Evolutionary conservation across 176 grass and related monocot species (phyloP), one percentile per base, ranked within the genome.

Genomic region (Puya raimondii): DNA sequence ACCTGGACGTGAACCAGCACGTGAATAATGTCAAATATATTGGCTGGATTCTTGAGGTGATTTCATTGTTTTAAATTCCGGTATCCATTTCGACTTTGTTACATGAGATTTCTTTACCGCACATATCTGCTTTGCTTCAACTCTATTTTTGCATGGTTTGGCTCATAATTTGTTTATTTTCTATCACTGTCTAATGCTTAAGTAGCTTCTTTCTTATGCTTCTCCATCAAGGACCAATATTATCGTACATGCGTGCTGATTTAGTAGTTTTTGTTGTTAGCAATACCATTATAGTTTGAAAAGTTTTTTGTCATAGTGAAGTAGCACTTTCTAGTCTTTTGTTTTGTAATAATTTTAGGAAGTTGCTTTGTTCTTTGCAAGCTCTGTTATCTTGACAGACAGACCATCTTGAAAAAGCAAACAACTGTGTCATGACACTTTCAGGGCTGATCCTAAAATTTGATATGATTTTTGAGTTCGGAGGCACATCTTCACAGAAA

Each of bases 21-120:
- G 95, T 99, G 80, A 99, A 99, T 68, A 99, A 99, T 73, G 95
- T 99, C 50, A 99, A 99, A 73, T 99, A 99, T 74, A 88, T 99
- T 72, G 95, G 95, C 20, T 99, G 95, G 95, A 99, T 99, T 71
- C 80, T 99, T 67, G 95, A 99, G 95, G 95, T 99, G 85, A 72
- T 67, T 81, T 71, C 9, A 47, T 64, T 10, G 0, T 7, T 61
- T 61, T 10, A 61, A 10, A 16, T 59, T 59, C 54, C 17, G 5
- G 14, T 57, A 59, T 59, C 21, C 8, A 21, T 61, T 20, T 61
- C 7, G 56, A 8, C 2, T 61, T 61, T 18, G 17, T 61, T 9
- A 18, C 56, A 61, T 61, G 56, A 16, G 16, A 61, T 61, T 61
- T 61, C n/a, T 51, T 25, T 7, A 16, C 16, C 9, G 21, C 10